Percentiles rank a stretch among this genome's conserved stretches.
phyloP scores from a whole-genome alignment of 768 basidiomycete species.

The Mycena maculata region DNA sequence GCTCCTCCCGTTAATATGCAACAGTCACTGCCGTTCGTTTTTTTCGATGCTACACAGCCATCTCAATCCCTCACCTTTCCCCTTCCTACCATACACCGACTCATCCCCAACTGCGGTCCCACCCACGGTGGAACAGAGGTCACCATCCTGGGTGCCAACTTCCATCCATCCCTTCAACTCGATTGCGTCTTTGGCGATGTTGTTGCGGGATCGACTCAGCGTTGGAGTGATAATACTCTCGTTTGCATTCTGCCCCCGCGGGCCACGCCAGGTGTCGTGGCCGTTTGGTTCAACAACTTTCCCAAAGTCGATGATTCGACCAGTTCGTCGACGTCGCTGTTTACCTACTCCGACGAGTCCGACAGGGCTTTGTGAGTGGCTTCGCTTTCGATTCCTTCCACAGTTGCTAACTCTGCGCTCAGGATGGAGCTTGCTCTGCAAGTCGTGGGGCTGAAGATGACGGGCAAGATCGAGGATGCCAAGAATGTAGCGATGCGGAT shows the following conservation, averaged over 20 bases:
- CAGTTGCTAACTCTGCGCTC: constrained; percentile 26
- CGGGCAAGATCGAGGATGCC: constrained; percentile 93
- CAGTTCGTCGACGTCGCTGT: constrained; percentile 68
- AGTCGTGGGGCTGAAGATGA: constrained; percentile 97
- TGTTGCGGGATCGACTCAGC: constrained; percentile 83
- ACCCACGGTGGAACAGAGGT: constrained; percentile 95
- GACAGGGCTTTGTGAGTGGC: constrained; percentile 85
- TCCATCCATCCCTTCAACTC: constrained; percentile 77
- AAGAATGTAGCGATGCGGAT: constrained; percentile 95
- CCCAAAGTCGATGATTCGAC: constrained; percentile 66
- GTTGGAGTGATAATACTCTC: constrained; percentile 93
- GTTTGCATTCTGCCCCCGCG: constrained; percentile 92
- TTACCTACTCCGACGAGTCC: constrained; percentile 92
- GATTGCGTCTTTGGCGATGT: constrained; percentile 90
- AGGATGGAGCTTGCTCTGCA: constrained; percentile 97
- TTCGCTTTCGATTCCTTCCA: constrained; percentile 11
- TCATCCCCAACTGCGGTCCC: constrained; percentile 87
- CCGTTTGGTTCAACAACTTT: constrained; percentile 89
- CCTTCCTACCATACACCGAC: constrained; percentile 82
- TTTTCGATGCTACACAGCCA: constrained; percentile 65
- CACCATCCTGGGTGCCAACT: constrained; percentile 92
- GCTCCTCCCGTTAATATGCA: constrained; percentile 34
- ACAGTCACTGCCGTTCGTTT: constrained; percentile 68
- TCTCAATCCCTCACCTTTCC: constrained; percentile 61
- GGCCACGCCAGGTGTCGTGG: constrained; percentile 83